Evolutionary conservation across 768 basidiomycete species (phyloP).

Genomic region (Mycena polygramma): DNA sequence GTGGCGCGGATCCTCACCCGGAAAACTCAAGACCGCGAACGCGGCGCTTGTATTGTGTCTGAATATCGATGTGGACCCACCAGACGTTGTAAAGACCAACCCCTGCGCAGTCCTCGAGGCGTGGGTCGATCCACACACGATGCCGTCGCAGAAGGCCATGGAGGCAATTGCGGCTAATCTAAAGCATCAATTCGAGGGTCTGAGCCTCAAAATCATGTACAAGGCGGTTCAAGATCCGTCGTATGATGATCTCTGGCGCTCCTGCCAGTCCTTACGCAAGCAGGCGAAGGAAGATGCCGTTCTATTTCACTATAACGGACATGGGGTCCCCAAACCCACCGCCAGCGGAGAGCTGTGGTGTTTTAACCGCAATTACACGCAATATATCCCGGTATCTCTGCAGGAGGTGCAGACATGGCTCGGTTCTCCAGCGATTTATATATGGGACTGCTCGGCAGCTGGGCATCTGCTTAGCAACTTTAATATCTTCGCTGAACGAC

Average conservation of each 20-base stretch:
- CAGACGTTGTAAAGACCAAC: constrained; percentile 96
- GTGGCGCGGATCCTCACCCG: constrained; percentile 86
- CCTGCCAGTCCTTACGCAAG: constrained; percentile 86
- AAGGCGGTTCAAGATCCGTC: constrained; percentile 96
- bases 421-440: constrained; percentile 94
- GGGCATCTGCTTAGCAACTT: constrained; percentile 94
- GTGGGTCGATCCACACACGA: constrained; percentile 96
- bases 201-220: constrained; percentile 94
- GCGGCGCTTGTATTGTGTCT: constrained; percentile 93
- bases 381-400: constrained; percentile 97
- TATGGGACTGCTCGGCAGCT: constrained; percentile 99
- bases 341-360: constrained; percentile 98
- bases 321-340: constrained; percentile 97
- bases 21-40: constrained; percentile 91
- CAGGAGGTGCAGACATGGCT: constrained; percentile 95
- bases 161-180: constrained; percentile 94
- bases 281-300: constrained; percentile 94
- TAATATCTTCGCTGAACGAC: constrained; percentile 80
- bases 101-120: constrained; percentile 96
- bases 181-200: constrained; percentile 94
- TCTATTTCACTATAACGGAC: constrained; percentile 98
- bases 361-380: constrained; percentile 96
- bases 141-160: constrained; percentile 93
- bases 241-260: constrained; percentile 91
- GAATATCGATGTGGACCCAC: constrained; percentile 98